Conservation (phyloP, 1,284 basidiomycete genomes). For the Melampsora americana region DNA sequence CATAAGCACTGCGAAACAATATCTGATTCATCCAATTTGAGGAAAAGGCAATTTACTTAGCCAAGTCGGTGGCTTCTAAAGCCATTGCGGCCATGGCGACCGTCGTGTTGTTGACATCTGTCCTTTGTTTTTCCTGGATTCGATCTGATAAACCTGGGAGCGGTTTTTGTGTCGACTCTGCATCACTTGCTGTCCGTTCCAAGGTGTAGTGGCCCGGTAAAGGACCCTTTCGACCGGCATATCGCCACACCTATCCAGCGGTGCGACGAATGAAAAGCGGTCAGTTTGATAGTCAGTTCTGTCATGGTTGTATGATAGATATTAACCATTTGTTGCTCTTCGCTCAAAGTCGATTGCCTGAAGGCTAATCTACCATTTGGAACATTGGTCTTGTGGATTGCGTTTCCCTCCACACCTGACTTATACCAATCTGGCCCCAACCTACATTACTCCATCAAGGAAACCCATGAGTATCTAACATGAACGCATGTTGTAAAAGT, state of each 20-base stretch:
- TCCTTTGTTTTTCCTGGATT: neutral
- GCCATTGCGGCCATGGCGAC: slow-evolving; percentile 37
- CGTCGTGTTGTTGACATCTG: slow-evolving; percentile 11
- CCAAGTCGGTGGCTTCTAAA: slow-evolving; percentile 7
- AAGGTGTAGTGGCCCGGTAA: slow-evolving; percentile 10
- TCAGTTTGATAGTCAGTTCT: neutral
- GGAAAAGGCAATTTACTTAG: slow-evolving; percentile 3
- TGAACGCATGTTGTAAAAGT: slow-evolving; percentile 70
- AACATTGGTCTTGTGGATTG: slow-evolving; percentile 70
- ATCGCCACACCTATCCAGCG: slow-evolving; percentile 28
- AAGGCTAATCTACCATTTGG: slow-evolving; percentile 84
- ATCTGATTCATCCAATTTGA: neutral
- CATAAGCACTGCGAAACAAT: neutral
- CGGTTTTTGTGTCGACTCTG: neutral
- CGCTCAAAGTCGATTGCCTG: slow-evolving; percentile 80
- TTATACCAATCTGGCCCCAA: slow-evolving; percentile 44
- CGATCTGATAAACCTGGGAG: neutral
- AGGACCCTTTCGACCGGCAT: slow-evolving; percentile 36
- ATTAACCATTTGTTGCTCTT: slow-evolving; percentile 61
- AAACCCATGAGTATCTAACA: neutral
- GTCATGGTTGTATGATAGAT: neutral
- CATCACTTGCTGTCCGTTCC: slow-evolving; percentile 3
- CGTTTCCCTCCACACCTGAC: slow-evolving; percentile 52
- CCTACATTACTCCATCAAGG: slow-evolving; percentile 25
- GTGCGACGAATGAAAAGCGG: neutral